These are phyloP conservation scores for Mortierella antarctica DNA, from an alignment of 192 early-diverging fungal species.

Conservation along the genomic window DNA sequence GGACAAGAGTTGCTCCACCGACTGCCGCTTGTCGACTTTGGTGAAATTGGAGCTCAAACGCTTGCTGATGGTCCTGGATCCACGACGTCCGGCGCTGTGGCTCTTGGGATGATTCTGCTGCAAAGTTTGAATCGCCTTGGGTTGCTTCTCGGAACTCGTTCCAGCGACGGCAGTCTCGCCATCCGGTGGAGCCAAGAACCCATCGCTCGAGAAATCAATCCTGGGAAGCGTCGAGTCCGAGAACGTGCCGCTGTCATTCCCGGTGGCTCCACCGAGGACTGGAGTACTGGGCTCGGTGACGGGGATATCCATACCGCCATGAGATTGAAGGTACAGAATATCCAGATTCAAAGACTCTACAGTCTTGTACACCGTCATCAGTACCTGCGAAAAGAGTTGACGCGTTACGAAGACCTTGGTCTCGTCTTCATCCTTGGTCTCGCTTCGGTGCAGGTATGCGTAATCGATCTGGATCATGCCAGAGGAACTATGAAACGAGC, in stretches of 20 bases:
- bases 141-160: background rate
- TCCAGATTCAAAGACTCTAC: constrained; percentile 73
- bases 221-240: constrained; percentile 13
- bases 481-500: constrained; percentile 60
- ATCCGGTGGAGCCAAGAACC: constrained; percentile 41
- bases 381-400: constrained; percentile 71
- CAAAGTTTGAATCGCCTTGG: constrained; percentile 17
- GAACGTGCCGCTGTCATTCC: constrained; percentile 7
- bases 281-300: constrained; percentile 41
- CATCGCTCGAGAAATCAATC: constrained; percentile 58
- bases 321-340: constrained; percentile 66
- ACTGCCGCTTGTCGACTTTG: constrained; percentile 48
- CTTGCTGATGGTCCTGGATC: constrained; percentile 42
- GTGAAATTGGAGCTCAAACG: constrained; percentile 51
- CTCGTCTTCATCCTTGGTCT: constrained; percentile 21
- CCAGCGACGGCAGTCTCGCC: background rate
- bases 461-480: constrained; percentile 80
- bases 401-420: constrained; percentile 69
- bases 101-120: background rate
- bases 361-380: constrained; percentile 75
- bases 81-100: constrained; percentile 28
- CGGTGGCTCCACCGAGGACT: background rate
- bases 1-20: constrained; percentile 43
- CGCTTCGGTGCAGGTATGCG: constrained; percentile 62
- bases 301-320: constrained; percentile 48